phyloP scores from a whole-genome alignment of 2,329 filamentous ascomycete species.

The Metarhizium humberi region DNA sequence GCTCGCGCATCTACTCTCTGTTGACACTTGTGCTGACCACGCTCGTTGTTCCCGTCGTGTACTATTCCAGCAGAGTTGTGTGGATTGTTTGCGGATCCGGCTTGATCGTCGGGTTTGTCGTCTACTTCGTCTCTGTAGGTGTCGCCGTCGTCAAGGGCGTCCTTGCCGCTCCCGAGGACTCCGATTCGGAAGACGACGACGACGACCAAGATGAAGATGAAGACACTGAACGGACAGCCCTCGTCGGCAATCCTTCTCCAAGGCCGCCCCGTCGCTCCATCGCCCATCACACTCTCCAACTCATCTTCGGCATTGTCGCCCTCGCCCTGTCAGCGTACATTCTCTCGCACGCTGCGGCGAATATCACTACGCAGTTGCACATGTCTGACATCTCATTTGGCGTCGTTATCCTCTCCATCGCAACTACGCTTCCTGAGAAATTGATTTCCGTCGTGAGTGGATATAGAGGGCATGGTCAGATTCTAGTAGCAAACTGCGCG shows the following conservation, averaged over 20 bases:
- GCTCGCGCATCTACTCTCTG: conserved; percentile 35
- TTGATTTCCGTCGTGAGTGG: conserved; percentile 39
- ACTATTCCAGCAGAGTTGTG: conserved; percentile 6
- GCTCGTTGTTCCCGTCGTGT: conserved; percentile 17
- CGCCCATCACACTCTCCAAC: conserved; percentile 18
- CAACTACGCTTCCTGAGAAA: conserved; percentile 45
- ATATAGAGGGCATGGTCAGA: conserved; percentile 33
- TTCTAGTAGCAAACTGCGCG: conserved; percentile 41
- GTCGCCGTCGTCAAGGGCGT: conserved; percentile 35
- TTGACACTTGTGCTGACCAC: neutral
- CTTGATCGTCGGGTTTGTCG: conserved; percentile 30
- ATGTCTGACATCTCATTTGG: conserved; percentile 38
- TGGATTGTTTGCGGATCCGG: conserved; percentile 25
- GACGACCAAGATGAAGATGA: neutral
- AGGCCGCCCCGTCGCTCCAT: neutral
- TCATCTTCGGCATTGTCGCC: conserved; percentile 33
- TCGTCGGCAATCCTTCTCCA: neutral
- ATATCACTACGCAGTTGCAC: conserved; percentile 29
- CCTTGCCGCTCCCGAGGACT: conserved; percentile 28
- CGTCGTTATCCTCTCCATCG: conserved; percentile 37
- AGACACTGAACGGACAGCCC: neutral
- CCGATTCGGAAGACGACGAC: conserved; percentile 18
- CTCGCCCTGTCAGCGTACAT: conserved; percentile 39
- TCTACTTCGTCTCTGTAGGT: conserved; percentile 34
- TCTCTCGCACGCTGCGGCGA: conserved; percentile 34